Evolutionary conservation across 2,329 filamentous ascomycete genomes (phyloP), one percentile per base, ranked within the genome.

Genomic region (Claviceps digitariae): DNA sequence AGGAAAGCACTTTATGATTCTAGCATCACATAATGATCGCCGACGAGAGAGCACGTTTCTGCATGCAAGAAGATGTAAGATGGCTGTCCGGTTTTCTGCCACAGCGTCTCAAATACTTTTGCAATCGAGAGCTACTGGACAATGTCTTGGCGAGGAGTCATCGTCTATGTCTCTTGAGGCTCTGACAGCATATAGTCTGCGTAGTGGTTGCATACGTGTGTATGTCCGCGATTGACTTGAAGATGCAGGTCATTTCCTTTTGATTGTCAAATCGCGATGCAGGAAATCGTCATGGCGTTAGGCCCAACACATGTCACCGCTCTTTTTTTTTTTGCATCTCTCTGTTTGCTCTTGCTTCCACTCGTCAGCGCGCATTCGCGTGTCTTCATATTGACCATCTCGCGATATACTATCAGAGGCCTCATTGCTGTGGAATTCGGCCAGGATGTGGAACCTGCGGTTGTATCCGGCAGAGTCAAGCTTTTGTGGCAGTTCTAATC

Each of bases 1-100:
- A 65, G 69, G 69, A 0, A 67, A 67, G 1, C 67, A 69, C 23
- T 87, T 87, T 59, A 64, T 86, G 51, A 82, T 87, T 56, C 70
- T 87, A 58, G 83, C 82, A 0, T 79, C 75, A 0, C 83, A 87
- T 58, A 83, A 41, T 15, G 27, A 29, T 29, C 4, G 4, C 4
- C 27, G 27, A 4, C 8, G 4, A 29, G 27, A 29, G 27, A 8
- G 27, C 27, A 29, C 8, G 27, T 8, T 29, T 29, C 27, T 29
- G 27, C 27, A 29, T 29, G 8, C n/a, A n/a, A n/a, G n/a, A n/a
- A n/a, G n/a, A n/a, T n/a, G n/a, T n/a, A n/a, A n/a, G n/a, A n/a
- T n/a, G n/a, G n/a, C n/a, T 29, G 4, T 29, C 27, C 27, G 4
- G 8, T 29, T 29, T 5, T 29, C 27, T 29, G 8, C 27, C 27